Evolutionary conservation across 208 protist genomes (phyloP).

Genomic region (Crithidia mellificae): DNA sequence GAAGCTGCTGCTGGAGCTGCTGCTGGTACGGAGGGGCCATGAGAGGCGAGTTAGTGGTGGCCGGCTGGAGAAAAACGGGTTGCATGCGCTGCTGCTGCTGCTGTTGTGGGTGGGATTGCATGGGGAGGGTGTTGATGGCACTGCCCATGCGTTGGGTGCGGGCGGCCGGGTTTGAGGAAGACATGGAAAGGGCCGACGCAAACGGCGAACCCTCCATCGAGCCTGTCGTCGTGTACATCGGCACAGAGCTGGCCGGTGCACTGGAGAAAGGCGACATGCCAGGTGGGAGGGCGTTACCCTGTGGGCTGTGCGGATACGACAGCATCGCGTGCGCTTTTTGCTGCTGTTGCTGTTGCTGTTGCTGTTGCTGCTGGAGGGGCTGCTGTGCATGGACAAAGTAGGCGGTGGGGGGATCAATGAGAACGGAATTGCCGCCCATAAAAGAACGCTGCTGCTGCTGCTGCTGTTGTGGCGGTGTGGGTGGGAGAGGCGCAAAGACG

Average conservation of each 20-base stretch:
- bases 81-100: not conserved
- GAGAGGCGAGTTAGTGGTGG: not conserved
- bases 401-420: conserved; percentile 3
- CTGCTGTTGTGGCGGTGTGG: conserved; percentile 4
- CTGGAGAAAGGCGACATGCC: conserved; percentile 7
- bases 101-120: not conserved
- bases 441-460: conserved; percentile 12
- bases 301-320: conserved; percentile 7
- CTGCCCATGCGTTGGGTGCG: conserved; percentile 10
- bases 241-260: conserved; percentile 1
- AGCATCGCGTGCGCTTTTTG: conserved; percentile 11
- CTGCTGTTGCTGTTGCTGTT: conserved; percentile 9
- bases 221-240: not conserved
- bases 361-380: not conserved
- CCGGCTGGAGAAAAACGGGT: not conserved
- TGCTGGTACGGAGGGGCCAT: conserved; percentile 2
- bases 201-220: not conserved
- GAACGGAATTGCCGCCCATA: conserved; percentile 9
- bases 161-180: not conserved
- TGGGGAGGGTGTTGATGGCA: not conserved
- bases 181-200: not conserved
- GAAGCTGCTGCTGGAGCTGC: too few species aligned
- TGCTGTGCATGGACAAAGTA: conserved; percentile 11
- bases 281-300: not conserved
- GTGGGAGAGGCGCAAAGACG: conserved; percentile 1